phyloP scores from a whole-genome alignment of 768 basidiomycete genomes.

The Mrakia blollopis region DNA sequence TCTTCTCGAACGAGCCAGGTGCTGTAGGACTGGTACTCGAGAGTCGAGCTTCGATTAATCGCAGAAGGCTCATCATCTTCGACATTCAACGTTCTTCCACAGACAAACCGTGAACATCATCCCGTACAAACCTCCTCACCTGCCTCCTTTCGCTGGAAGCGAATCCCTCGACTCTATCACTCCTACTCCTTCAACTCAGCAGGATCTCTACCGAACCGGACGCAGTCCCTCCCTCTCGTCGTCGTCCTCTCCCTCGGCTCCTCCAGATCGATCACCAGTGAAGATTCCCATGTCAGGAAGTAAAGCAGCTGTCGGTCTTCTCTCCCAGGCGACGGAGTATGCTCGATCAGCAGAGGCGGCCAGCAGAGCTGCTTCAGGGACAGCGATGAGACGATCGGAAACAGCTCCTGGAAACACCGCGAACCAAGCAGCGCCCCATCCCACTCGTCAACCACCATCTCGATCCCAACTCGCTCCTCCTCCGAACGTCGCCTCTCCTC shows the following conservation, averaged over 20 bases:
- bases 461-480: background rate
- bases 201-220: background rate
- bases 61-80: background rate
- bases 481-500: background rate
- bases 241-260: background rate
- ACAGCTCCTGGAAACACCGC: background rate
- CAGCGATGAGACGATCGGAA: background rate
- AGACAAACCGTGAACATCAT: conserved; percentile 11
- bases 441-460: background rate
- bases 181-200: background rate
- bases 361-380: too few species aligned
- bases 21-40: too few species aligned
- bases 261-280: background rate
- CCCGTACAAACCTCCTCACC: conserved; percentile 11
- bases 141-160: conserved; percentile 1
- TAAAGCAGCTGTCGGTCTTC: background rate
- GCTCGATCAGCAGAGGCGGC: background rate
- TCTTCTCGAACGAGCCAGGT: background rate
- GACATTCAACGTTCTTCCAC: background rate
- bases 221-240: background rate
- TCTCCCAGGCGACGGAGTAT: background rate
- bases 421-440: background rate
- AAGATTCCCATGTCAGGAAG: background rate
- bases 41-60: too few species aligned
- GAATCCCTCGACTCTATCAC: background rate